Conservation (phyloP, 1,139 yeast species). For the Yueomyces sp. region DNA sequence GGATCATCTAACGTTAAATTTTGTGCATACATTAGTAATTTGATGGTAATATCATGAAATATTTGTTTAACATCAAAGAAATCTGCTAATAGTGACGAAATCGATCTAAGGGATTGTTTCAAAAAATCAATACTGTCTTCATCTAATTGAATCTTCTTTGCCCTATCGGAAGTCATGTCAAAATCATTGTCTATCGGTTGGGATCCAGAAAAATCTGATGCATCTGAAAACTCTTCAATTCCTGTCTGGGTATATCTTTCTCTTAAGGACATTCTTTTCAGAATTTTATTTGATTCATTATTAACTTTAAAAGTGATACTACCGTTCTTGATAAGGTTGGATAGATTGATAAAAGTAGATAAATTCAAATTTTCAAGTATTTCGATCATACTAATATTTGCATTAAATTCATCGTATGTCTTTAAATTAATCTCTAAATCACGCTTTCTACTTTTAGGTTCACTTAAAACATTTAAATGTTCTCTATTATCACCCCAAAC, state of each 20-base stretch:
- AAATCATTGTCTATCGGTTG: neutral
- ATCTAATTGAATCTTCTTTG: constrained; percentile 6
- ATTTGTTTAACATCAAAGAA: constrained; percentile 67
- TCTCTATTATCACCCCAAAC: constrained; percentile 3
- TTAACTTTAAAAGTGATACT: neutral
- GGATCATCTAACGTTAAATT: constrained; percentile 62
- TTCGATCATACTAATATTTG: constrained; percentile 17
- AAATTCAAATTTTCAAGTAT: constrained; percentile 21
- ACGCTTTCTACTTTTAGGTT: constrained; percentile 5
- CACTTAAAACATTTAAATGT: constrained; percentile 1
- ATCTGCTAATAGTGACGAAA: constrained; percentile 41
- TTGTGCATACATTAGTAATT: constrained; percentile 57
- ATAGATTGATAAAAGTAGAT: constrained; percentile 20
- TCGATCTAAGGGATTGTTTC: constrained; percentile 18
- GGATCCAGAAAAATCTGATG: neutral
- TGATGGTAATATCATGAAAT: constrained; percentile 50
- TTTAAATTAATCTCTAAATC: constrained; percentile 21
- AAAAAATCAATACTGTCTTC: constrained; percentile 21
- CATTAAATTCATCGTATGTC: constrained; percentile 21
- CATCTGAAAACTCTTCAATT: neutral
- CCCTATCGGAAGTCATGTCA: neutral
- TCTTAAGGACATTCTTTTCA: neutral
- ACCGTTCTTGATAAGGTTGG: neutral
- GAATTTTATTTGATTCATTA: neutral
- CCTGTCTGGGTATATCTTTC: neutral